Base-by-base conservation (phyloP, 1,284 basidiomycete genomes). In the Xerocomus minutiporus region DNA sequence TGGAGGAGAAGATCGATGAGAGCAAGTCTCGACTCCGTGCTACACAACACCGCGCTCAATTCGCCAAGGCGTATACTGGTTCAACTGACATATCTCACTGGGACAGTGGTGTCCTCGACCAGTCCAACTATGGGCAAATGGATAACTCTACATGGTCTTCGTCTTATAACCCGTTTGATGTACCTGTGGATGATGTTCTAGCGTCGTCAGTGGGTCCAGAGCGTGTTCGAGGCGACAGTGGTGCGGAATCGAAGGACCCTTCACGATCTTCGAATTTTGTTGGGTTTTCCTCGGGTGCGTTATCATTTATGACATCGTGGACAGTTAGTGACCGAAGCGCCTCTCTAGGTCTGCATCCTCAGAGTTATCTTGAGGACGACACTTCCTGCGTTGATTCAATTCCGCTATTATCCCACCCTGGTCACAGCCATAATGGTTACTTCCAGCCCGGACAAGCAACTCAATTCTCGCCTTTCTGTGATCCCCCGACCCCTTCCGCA, bases 1-100 rank as follows among this genome's bases (percentile, higher is more conserved):
- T 84, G 54, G 86, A 88, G 67, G 81, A 80, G 28, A 78, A 70
- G 53, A 69, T 84, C 15, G 64, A 72, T 17, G 73, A 73, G 54
- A 80, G 81, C 67, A 81, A 76, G 66, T 80, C 81, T 58, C 74
- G 73, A 45, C 65, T 88, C 53, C 70, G 65, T 57, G 59, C 67
- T 32, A 73, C 79, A 49, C 80, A 75, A 59, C 79, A 82, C 56
- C 76, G 75, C 46, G 76, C 78, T 36, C 78, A 77, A 57, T 76
- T 78, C 44, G 69, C 67, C 38, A 71, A 67, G 34, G 68, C 71
- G 59, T 69, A 66, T 49, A 67, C 71, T 2, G 31, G 31, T 13
- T 32, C 12, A 12, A 12, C 31, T 32, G 58, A 60, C 26, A 31
- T 38, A 5, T 35, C 56, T 56, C 39, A 54, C 48, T 48, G 52